Evolutionary conservation across 2,329 filamentous ascomycete species (phyloP), one percentile per base, ranked within the genome.

Genomic region (Pseudohalonectria lignicola): DNA sequence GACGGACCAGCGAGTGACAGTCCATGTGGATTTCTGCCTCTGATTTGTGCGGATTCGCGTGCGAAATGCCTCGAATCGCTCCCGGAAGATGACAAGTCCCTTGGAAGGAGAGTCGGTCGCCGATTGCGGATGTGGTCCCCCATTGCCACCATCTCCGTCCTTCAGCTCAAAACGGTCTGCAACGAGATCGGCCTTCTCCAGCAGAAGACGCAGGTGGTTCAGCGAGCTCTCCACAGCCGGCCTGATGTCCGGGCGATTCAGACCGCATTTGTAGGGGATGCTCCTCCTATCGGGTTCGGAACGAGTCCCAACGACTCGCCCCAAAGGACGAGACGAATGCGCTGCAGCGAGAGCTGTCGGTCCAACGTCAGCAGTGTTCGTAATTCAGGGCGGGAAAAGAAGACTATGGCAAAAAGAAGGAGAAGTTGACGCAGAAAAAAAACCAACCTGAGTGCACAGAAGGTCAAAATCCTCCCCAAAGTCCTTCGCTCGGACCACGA

Each of bases 391-490:
- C n/a, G 4, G 16, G 30, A 4, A 5, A 16, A 31, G 16, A 4
- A 31, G 11, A 31, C 10, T 4, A 16, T 3, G n/a, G 8, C 8
- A 17, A 11, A 31, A 31, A 7, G 8, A 31, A 31, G 13, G 4
- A 16, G 19, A 31, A n/a, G n/a, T n/a, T n/a, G n/a, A n/a, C n/a
- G n/a, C n/a, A 31, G 5, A 13, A 10, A 12, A 4, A 11, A 4
- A 9, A 34, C 32, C 17, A 25, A 43, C 44, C 33, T 41, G 30
- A 1, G 43, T 46, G 31, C 40, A 50, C 9, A 49, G 39, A 4
- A 45, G 45, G 31, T 51, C 47, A 17, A 48, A 48, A 1, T 53
- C 45, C 12, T 53, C 39, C 26, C 49, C 40, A 15, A 51, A 49
- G 8, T 47, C 40, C 10, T 41, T 39, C 4, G 41, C 46, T 2